Evolutionary conservation across 1,284 basidiomycete genomes (phyloP).

Genomic region (Ustilago trichophora): DNA sequence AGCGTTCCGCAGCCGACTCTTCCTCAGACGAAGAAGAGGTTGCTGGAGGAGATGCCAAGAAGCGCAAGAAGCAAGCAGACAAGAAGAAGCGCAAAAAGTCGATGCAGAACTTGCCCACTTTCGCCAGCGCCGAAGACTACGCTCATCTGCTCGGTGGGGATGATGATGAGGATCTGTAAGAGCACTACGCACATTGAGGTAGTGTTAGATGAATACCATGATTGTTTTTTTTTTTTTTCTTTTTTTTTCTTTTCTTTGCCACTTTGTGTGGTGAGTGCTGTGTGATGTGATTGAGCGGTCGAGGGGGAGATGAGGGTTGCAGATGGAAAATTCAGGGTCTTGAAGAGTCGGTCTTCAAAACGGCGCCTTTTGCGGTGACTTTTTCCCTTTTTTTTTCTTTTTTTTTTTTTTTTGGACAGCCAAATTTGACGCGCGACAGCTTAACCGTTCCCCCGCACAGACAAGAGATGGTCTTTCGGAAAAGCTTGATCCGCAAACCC

Average conservation of each 20-base stretch:
- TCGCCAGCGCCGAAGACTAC: slow-evolving; percentile 95
- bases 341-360: slow-evolving; percentile 3
- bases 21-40: slow-evolving; percentile 34
- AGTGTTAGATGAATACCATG: no score
- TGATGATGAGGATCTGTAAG: slow-evolving; percentile 69
- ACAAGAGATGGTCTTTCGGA: background rate
- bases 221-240: no score
- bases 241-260: no score
- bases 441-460: background rate
- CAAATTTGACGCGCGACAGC: background rate
- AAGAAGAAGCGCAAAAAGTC: slow-evolving; percentile 77
- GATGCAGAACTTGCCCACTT: slow-evolving; percentile 77
- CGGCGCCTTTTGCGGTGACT: background rate
- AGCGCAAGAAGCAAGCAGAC: slow-evolving; percentile 54
- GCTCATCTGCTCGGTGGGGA: slow-evolving; percentile 82
- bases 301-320: no score
- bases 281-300: no score
- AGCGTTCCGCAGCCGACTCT: slow-evolving; percentile 10
- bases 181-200: no score
- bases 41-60: slow-evolving; percentile 34
- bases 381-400: background rate
- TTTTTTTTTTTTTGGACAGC: no score
- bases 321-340: no score
- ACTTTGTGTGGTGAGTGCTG: no score
- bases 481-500: background rate